A percentile compares a stretch with the other conserved stretches of the same genome.
Evolutionary conservation across 2,329 filamentous ascomycete species (phyloP).

Genomic region (Fusarium secorum): DNA sequence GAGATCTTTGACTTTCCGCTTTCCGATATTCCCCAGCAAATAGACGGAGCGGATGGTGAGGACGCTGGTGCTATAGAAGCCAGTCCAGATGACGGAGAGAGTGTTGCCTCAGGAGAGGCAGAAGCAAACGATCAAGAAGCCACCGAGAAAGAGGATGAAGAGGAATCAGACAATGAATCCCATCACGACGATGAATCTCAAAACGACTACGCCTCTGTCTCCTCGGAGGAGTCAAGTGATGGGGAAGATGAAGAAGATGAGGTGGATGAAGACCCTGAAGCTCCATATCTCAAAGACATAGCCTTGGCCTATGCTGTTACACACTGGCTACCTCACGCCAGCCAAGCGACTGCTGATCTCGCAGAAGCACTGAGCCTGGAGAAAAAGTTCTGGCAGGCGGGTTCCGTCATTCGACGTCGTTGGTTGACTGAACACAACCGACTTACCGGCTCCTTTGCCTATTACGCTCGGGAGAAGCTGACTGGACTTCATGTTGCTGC

Average conservation of each 20-base stretch:
- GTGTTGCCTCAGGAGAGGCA: slow-evolving; percentile 13
- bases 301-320: slow-evolving; percentile 51
- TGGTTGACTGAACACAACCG: slow-evolving; percentile 50
- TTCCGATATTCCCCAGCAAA: neutral
- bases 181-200: neutral
- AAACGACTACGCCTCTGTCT: neutral
- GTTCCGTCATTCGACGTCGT: slow-evolving; percentile 47
- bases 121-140: neutral
- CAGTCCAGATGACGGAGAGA: neutral
- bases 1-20: slow-evolving; percentile 45
- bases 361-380: slow-evolving; percentile 51
- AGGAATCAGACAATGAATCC: slow-evolving; percentile 13
- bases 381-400: slow-evolving; percentile 49
- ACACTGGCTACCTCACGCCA: slow-evolving; percentile 53
- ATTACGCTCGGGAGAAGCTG: slow-evolving; percentile 43
- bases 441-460: slow-evolving; percentile 44
- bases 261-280: slow-evolving; percentile 41
- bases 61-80: neutral
- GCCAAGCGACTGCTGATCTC: slow-evolving; percentile 53
- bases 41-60: neutral
- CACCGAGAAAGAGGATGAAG: neutral
- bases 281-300: slow-evolving; percentile 34
- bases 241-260: slow-evolving; percentile 17
- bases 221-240: neutral
- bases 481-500: slow-evolving; percentile 51